Conservation (phyloP, 495 filamentous ascomycete genomes). For the Penicillium paradoxum region DNA sequence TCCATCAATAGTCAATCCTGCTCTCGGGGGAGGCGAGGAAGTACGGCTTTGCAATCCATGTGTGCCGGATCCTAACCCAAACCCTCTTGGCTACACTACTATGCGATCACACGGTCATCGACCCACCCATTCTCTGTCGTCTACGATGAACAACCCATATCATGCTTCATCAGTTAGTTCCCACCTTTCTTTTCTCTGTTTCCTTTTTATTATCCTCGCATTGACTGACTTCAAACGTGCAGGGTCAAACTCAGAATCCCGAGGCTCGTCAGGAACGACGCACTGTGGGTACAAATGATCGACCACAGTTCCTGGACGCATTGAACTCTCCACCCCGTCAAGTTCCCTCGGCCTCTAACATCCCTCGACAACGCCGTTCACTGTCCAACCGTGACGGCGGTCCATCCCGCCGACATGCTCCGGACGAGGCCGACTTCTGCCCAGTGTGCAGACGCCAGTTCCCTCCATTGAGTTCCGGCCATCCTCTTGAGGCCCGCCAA, state of each 20-base stretch:
- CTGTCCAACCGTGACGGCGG: not conserved
- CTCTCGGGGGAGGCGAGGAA: slow-evolving; percentile 73
- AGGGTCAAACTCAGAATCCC: not conserved
- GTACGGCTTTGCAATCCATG: slow-evolving; percentile 93
- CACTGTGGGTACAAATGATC: slow-evolving; percentile 10
- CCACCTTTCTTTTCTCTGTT: not conserved
- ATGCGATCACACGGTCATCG: slow-evolving; percentile 24
- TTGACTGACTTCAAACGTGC: not conserved
- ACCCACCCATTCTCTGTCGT: slow-evolving; percentile 21
- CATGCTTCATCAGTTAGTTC: slow-evolving; percentile 12
- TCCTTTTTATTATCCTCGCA: no score
- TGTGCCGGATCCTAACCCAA: slow-evolving; percentile 83
- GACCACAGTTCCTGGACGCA: slow-evolving; percentile 8
- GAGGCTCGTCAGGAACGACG: slow-evolving; percentile 16
- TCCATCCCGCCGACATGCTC: slow-evolving; percentile 28
- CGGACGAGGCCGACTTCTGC: slow-evolving; percentile 83
- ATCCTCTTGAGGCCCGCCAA: slow-evolving; percentile 61
- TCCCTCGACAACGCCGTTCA: slow-evolving; percentile 15
- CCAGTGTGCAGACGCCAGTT: slow-evolving; percentile 79
- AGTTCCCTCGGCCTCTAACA: slow-evolving; percentile 8
- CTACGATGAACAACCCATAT: slow-evolving; percentile 8
- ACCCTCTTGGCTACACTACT: slow-evolving; percentile 44
- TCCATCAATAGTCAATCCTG: slow-evolving; percentile 39
- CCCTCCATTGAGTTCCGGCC: slow-evolving; percentile 57
- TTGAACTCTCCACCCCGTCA: not conserved